A percentile compares a stretch with the other conserved stretches of the same genome.
phyloP scores from a whole-genome alignment of 176 grass and related monocot species.

The Paspalum vaginatum region DNA sequence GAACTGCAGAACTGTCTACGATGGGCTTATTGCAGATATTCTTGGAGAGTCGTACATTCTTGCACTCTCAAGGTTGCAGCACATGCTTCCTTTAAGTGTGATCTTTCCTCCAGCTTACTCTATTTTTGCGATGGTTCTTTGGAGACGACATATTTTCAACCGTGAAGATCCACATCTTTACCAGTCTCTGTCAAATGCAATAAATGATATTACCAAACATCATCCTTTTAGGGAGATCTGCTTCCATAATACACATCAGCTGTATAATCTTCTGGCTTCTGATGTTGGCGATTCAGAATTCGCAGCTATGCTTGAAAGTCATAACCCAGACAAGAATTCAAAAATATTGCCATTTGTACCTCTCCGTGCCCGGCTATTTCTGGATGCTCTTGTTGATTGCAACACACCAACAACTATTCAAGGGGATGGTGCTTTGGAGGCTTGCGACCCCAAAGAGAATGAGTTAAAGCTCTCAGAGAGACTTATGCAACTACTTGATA shows the following conservation, averaged over 20 bases:
- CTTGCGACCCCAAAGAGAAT: slow-evolving; percentile 62
- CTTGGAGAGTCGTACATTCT: slow-evolving; percentile 87
- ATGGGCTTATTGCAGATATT: slow-evolving; percentile 91
- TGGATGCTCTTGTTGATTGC: slow-evolving; percentile 89
- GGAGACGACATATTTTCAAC: slow-evolving; percentile 79
- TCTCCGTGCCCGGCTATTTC: slow-evolving; percentile 86
- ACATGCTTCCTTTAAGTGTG: slow-evolving; percentile 68
- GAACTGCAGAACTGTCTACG: slow-evolving; percentile 80
- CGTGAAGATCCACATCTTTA: slow-evolving; percentile 81
- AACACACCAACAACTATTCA: slow-evolving; percentile 59
- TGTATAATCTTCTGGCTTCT: slow-evolving; percentile 81
- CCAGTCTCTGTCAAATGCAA: slow-evolving; percentile 64
- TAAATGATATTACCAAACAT: slow-evolving; percentile 78
- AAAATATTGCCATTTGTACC: slow-evolving; percentile 81
- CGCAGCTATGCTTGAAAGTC: slow-evolving; percentile 78
- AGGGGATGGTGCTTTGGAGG: slow-evolving; percentile 72
- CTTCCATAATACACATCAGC: slow-evolving; percentile 74
- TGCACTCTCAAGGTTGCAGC: slow-evolving; percentile 93
- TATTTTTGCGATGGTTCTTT: slow-evolving; percentile 92
- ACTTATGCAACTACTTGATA: slow-evolving; percentile 88
- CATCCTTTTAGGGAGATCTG: slow-evolving; percentile 88
- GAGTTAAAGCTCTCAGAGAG: slow-evolving; percentile 74
- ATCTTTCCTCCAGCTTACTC: slow-evolving; percentile 86
- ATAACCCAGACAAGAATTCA: slow-evolving; percentile 73
- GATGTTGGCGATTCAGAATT: slow-evolving; percentile 94